A percentile compares a stretch with the other conserved stretches of the same genome.
Evolutionary conservation across 1,284 basidiomycete species (phyloP).

Genomic region (Filobasidium uniguttulatum): DNA sequence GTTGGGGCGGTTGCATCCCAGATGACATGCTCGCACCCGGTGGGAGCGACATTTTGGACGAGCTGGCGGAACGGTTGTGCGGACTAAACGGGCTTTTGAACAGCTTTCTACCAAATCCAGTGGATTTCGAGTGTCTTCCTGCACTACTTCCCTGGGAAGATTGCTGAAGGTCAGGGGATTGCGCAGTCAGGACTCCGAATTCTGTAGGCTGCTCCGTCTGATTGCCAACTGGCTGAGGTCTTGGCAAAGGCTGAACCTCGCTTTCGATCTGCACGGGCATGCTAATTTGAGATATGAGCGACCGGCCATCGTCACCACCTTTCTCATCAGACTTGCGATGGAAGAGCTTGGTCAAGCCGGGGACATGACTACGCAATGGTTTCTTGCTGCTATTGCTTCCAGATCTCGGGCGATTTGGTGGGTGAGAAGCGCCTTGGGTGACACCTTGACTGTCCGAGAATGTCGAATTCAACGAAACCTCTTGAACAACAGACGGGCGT

Average conservation of each 20-base stretch:
- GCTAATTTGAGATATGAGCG: background rate
- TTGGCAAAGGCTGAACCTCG: too few relatives aligned
- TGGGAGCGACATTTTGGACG: background rate
- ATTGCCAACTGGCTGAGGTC: too few relatives aligned
- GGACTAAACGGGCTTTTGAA: slow-evolving; percentile 6
- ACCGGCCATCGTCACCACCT: background rate
- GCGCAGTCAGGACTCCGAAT: background rate
- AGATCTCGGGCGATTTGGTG: too few relatives aligned
- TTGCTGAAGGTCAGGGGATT: background rate
- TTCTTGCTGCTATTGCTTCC: slow-evolving; percentile 14
- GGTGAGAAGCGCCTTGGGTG: too few relatives aligned
- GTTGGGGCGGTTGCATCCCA: too few relatives aligned
- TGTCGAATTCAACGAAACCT: too few relatives aligned
- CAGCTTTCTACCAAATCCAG: slow-evolving; percentile 10
- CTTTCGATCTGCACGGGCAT: background rate
- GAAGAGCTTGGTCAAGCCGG: slow-evolving; percentile 14
- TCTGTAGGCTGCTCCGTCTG: too few relatives aligned
- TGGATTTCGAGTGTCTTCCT: slow-evolving; percentile 5
- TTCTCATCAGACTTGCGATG: slow-evolving; percentile 10
- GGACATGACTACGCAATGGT: slow-evolving; percentile 16
- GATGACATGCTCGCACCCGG: too few relatives aligned
- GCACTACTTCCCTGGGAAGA: background rate
- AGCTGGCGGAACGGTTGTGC: background rate
- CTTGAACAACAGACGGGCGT: slow-evolving; percentile 1
- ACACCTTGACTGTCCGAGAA: too few relatives aligned